Evolutionary conservation across 768 basidiomycete genomes (phyloP), one percentile per base, ranked within the genome.

Genomic region (Candolleomyces aberdarensis): DNA sequence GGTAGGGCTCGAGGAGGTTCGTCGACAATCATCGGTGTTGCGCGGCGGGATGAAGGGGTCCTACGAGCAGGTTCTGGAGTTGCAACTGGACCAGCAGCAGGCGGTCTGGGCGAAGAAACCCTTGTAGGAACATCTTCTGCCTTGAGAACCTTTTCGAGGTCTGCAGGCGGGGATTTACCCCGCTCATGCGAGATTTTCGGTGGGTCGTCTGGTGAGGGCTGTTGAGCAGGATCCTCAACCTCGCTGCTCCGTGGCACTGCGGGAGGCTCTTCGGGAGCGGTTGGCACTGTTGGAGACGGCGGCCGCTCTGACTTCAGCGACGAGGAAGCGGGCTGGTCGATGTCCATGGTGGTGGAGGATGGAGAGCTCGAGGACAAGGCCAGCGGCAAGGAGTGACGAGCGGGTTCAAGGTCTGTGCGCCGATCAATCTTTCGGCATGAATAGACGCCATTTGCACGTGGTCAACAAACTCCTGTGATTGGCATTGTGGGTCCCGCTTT

Each of bases 11-110:
- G 36, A 36, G 36, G 36, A 36, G 36, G 36, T 8, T 36, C 68
- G 59, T 69, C 68, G 46, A 65, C 62, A 26, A 51, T 43, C 65
- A 66, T 64, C 5, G 66, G 54, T 43, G 57, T 74, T 85, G 69
- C 86, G 84, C 69, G 86, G 85, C 52, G 58, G 15, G 53, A 59
- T 26, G n/a, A 13, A 31, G 17, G 36, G 36, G 36, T 36, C 11
- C 6, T 9, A n/a, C n/a, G 29, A 5, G 26, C 31, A 20, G 55
- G 17, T 31, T 43, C 39, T n/a, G 55, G 52, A 3, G 32, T 20
- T 44, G 47, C 32, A 55, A 48, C 60, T 13, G 48, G 41, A 14
- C 57, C 47, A 11, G 31, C 32, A 52, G 59, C 63, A 15, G 61
- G 46, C 49, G 59, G 40, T 44, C 51, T 53, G 40, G 46, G 44